Base-by-base conservation (phyloP, 1,284 basidiomycete genomes). In the Prillingera fragicola region DNA sequence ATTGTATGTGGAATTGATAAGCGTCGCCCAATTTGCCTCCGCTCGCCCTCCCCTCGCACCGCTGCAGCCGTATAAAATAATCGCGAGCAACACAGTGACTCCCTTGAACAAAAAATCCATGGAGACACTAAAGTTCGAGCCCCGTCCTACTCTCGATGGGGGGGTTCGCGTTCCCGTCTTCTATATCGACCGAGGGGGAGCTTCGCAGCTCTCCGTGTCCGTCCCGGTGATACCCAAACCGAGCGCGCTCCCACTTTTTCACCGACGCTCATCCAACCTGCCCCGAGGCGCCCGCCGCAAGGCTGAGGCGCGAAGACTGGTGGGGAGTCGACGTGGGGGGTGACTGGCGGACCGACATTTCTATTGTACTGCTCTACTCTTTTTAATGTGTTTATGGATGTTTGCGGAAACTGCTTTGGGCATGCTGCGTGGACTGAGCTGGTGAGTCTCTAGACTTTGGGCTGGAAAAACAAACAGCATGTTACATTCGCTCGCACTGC, bases 101-200 rank as follows among this genome's bases (percentile, higher is more conserved):
- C 41, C 53, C 46, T 61, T 55, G 62, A 65, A 65, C 62, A 65
- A 64, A 53, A 46, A 41, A 35, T 32, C 37, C 43, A n/a, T 45
- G 62, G 61, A 63, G 62, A 69, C 67, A 69, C 46, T 60, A 65
- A 69, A 69, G 67, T 69, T 69, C 67, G 67, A 69, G 57, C 60
- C 61, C 58, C 57, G 57, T 42, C 49, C 45, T 62, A 63, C 60
- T 63, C 62, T 47, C 67, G 57, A 63, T 69, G 57, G 60, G 57
- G 55, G 56, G 60, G 59, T 50, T 69, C 67, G 67, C 67, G 67
- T 69, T 69, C 67, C 67, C 67, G 67, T 69, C 63, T 62, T 60
- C 65, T 55, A 69, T 50, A 69, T 41, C 41, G 46, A 67, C 28
- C 25, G 36, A n/a, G n/a, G n/a, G n/a, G n/a, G n/a, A n/a, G n/a